Evolutionary conservation across 2,329 filamentous ascomycete genomes (phyloP), one percentile per base, ranked within the genome.

Genomic region (Periconia sp.): DNA sequence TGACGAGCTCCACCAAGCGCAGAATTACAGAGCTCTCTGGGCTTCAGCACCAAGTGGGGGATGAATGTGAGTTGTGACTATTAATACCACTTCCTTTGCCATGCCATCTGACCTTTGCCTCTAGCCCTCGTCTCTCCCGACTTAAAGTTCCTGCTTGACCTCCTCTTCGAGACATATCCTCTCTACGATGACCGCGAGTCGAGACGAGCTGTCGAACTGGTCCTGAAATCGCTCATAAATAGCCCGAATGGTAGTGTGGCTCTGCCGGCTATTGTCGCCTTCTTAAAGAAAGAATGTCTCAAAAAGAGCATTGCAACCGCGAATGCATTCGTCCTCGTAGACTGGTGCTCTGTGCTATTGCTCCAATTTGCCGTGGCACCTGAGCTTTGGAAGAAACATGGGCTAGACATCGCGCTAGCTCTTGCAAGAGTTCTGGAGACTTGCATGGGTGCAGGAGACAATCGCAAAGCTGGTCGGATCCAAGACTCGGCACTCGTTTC

Each of bases 111-210:
- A 43, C 28, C 26, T 19, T 21, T 17, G n/a, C 21, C 46, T 31
- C 22, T 43, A 67, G 68, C 77, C 32, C 69, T 79, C 38, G 72
- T 63, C 29, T 48, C 62, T 22, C 54, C 69, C 26, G 70, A 74
- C 35, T 66, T 83, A 41, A 72, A 77, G 36, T 68, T 71, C 46
- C 69, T 94, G 38, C 74, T 95, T 51, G 80, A 83, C 48, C 76
- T 91, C 23, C 82, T 99, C 22, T 92, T 97, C 73, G 84, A 84
- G 66, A 96, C 92, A 37, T 91, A 96, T 65, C 83, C 89, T 48
- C 84, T 88, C 57, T 99, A 97, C 71, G 76, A 85, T 70, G 94
- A 99, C 73, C 85, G 92, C 59, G 77, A 83, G 53, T 97, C 94
- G 31, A 84, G 94, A 57, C 81, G 85, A 57, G 90, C 89, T 25